Base-by-base conservation (phyloP, 1,139 yeast genomes). In the Geotrichum cucujoidarum region DNA sequence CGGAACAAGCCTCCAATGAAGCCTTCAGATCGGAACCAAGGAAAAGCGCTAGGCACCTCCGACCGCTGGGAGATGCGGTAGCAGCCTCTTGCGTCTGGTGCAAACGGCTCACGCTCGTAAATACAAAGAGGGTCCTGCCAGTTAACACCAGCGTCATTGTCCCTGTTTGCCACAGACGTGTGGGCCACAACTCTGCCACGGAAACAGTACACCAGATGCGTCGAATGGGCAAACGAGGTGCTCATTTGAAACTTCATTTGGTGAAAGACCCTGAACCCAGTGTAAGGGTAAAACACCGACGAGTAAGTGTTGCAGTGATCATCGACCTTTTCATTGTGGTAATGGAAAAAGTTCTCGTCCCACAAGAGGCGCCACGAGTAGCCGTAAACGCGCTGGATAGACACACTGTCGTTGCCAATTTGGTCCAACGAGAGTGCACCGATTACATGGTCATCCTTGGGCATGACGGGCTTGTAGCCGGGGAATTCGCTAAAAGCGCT, bases 1-100 rank as follows among this genome's bases (percentile, higher is more conserved):
- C 52, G 48, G 48, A 57, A 60, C 16, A 61, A 47, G 1, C 62
- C 62, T 2, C 64, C 65, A 0, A 58, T 55, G 46, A 54, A 55
- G 2, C 56, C 45, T 27, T 61, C 58, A 1, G 61, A 57, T 16
- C 50, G 36, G 31, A 47, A 49, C 31, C 45, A 33, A 1, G 50
- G 50, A 14, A 47, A 20, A 3, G 3, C 14, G 4, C 18, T 20
- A 16, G 45, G 43, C 6, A 33, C 20, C 16, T 42, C 39, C 11
- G 30, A 16, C 3, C 49, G 36, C 11, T 30, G 29, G 14, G 45
- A 45, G 20, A 46, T 36, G 21, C 32, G 34, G 29, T 46, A 46
- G 21, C 51, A 48, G 13, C 51, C 51, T 11, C 43, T 25, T 4
- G 43, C 38, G 24, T 48, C 46, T 2, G 51, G 51, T 11, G 40